phyloP scores from a whole-genome alignment of 768 basidiomycete species.

The Trametes meyenii region DNA sequence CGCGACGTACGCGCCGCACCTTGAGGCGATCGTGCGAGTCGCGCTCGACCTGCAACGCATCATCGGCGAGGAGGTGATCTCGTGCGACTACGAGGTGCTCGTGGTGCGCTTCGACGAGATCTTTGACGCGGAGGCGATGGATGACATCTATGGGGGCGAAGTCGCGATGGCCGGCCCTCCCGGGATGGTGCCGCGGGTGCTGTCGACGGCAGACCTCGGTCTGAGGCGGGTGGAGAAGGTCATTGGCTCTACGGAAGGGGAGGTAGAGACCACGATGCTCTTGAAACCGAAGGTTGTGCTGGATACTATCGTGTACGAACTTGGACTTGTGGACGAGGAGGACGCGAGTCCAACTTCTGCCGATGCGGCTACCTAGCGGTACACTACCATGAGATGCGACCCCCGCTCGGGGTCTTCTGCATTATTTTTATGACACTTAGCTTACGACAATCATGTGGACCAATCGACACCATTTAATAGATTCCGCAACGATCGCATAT shows the following conservation, averaged over 20 bases:
- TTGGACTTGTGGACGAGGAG: constrained; percentile 26
- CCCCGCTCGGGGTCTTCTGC: too few species aligned
- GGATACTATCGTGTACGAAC: constrained; percentile 31
- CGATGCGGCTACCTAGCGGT: neutral
- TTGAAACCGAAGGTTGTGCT: constrained; percentile 44
- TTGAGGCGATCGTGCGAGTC: constrained; percentile 19
- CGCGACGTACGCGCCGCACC: constrained; percentile 11
- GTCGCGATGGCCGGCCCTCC: constrained; percentile 14
- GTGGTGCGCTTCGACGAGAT: constrained; percentile 15
- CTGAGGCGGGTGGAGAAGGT: constrained; percentile 36
- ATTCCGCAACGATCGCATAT: neutral
- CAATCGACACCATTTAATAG: neutral
- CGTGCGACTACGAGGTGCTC: constrained; percentile 22
- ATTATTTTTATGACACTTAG: constrained; percentile 3
- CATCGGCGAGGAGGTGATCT: constrained; percentile 22
- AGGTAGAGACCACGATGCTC: constrained; percentile 31
- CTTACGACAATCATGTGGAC: neutral
- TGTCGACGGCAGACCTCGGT: constrained; percentile 43
- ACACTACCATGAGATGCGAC: neutral
- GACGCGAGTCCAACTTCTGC: constrained; percentile 9
- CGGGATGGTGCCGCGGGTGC: constrained; percentile 28
- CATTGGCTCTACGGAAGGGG: constrained; percentile 34
- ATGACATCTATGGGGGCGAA: constrained; percentile 24
- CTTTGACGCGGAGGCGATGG: constrained; percentile 16
- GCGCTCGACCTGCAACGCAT: constrained; percentile 21